Conservation (phyloP, 148 eudicot genomes). For the Drosera capensis region DNA sequence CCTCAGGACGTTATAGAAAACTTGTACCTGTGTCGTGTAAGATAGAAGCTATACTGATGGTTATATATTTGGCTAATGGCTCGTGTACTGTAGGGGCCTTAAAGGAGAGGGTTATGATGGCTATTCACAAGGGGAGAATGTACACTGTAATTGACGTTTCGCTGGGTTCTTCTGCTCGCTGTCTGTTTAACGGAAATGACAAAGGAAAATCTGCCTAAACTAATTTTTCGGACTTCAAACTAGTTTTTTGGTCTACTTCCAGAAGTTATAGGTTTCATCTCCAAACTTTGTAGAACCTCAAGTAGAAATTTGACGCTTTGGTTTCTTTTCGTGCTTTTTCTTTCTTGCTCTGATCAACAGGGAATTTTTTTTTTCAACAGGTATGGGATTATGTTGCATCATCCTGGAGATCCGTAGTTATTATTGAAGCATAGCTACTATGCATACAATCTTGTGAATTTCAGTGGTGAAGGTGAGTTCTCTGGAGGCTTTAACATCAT, state of each 20-base stretch:
- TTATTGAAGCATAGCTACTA: constrained; percentile 90
- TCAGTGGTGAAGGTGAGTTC: constrained; percentile 37
- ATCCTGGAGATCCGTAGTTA: constrained; percentile 70
- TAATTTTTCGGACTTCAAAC: too few relatives aligned
- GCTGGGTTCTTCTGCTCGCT: constrained; percentile 36
- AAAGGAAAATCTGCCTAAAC: constrained; percentile 11
- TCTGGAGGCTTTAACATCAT: neutral
- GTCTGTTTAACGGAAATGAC: constrained; percentile 52
- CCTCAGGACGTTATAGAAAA: constrained; percentile 12
- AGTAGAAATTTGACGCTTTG: too few relatives aligned
- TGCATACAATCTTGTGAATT: constrained; percentile 81
- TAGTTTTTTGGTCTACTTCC: constrained; percentile 65
- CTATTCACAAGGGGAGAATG: constrained; percentile 79
- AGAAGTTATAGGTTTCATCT: constrained; percentile 39
- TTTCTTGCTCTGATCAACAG: too few relatives aligned
- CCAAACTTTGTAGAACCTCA: too few relatives aligned
- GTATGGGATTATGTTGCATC: constrained; percentile 52
- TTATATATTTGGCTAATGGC: constrained; percentile 41
- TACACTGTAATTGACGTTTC: constrained; percentile 42
- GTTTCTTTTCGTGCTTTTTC: too few relatives aligned
- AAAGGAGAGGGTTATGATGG: constrained; percentile 46
- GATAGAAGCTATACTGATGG: constrained; percentile 7
- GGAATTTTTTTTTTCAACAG: constrained; percentile 7
- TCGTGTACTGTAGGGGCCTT: constrained; percentile 18
- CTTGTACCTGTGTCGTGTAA: constrained; percentile 9